Percentiles rank a stretch among this genome's conserved stretches.
phyloP scores from a whole-genome alignment of 1,139 yeast genomes.

The Lodderomyces theae region DNA sequence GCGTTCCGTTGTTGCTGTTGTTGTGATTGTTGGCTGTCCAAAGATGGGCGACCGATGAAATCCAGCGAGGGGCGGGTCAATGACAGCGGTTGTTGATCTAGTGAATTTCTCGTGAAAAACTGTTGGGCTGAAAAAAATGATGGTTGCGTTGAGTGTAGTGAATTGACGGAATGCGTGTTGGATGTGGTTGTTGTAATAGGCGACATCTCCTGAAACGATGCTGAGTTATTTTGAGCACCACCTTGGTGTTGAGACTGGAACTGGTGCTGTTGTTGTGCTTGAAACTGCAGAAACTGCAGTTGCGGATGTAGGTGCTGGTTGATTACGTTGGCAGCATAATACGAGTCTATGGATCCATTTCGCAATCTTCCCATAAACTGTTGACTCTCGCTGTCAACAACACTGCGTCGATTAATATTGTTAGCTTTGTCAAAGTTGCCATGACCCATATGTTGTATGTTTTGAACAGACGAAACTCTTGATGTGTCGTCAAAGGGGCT shows the following conservation, averaged over 20 bases:
- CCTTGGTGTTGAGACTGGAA: constrained; percentile 2
- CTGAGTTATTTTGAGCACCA: constrained; percentile 7
- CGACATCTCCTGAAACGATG: constrained; percentile 29
- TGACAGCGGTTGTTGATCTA: constrained; percentile 31
- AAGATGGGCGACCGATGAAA: constrained; percentile 17
- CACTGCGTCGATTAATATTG: constrained; percentile 11
- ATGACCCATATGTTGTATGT: constrained; percentile 7
- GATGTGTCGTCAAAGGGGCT: constrained; percentile 15
- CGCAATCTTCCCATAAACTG: constrained; percentile 14
- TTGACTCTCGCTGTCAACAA: constrained; percentile 14
- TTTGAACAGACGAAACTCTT: constrained; percentile 14
- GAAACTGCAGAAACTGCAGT: no score
- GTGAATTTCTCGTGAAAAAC: constrained; percentile 36
- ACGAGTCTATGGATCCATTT: constrained; percentile 19
- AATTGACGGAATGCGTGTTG: constrained; percentile 40
- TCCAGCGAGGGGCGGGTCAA: constrained; percentile 37
- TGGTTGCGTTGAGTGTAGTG: constrained; percentile 44
- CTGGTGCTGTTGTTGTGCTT: no score
- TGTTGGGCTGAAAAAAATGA: constrained; percentile 49
- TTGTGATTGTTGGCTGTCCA: constrained; percentile 21
- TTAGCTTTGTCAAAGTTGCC: constrained; percentile 1
- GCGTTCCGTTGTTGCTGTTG: constrained; percentile 19
- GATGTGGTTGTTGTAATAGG: constrained; percentile 49
- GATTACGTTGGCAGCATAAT: constrained; percentile 17
- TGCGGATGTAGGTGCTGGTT: constrained; percentile 12